Evolutionary conservation across 768 basidiomycete genomes (phyloP).

Genomic region (Agrocybe praecox): DNA sequence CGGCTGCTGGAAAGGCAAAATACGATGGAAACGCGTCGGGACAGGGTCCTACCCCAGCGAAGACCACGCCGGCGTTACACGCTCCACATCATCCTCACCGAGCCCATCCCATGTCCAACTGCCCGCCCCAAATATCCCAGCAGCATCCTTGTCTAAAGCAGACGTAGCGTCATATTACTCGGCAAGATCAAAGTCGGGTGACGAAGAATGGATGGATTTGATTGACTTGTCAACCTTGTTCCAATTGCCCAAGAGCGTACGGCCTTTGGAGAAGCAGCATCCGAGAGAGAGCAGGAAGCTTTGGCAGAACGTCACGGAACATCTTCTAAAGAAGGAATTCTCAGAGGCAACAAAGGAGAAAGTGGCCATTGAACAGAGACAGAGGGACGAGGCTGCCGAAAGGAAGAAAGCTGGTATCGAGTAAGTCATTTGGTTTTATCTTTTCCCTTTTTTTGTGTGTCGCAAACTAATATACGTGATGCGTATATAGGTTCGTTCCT

Average conservation of each 20-base stretch:
- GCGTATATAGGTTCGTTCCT: constrained; percentile 61
- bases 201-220: constrained; percentile 63
- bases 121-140: constrained; percentile 33
- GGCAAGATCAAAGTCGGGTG: constrained; percentile 11
- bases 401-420: constrained; percentile 77
- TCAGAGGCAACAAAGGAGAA: constrained; percentile 92
- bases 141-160: constrained; percentile 44
- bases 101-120: constrained; percentile 46
- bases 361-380: constrained; percentile 88
- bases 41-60: constrained; percentile 39
- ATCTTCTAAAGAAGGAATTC: constrained; percentile 82
- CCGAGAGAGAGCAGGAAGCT: constrained; percentile 82
- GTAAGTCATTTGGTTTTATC: constrained; percentile 55
- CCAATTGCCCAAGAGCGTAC: constrained; percentile 80
- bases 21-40: constrained; percentile 76
- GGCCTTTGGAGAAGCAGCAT: constrained; percentile 80
- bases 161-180: constrained; percentile 34
- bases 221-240: constrained; percentile 76
- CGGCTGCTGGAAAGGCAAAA: constrained; percentile 83
- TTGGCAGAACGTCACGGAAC: constrained; percentile 83
- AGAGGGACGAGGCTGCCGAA: constrained; percentile 87
- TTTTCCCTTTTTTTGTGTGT: constrained; percentile 1
- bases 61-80: constrained; percentile 27
- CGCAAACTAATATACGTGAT: neutral
- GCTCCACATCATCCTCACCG: constrained; percentile 49